Base-by-base conservation (phyloP, 257 asterid genomes). In the Penstemon davidsonii region DNA sequence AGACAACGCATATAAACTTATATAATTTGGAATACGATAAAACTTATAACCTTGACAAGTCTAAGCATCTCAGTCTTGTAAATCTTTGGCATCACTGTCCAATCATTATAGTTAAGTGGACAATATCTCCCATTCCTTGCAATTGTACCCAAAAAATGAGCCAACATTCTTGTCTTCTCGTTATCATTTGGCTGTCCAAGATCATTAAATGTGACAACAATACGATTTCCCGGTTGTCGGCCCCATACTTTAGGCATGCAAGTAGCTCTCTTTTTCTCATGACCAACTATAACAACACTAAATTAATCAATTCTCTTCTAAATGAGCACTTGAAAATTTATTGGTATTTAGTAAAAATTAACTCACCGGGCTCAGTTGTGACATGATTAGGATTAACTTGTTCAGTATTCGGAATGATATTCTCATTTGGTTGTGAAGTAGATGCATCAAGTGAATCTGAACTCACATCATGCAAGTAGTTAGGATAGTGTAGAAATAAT, bases 141-240 rank as follows among this genome's bases (percentile, higher is more conserved):
- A 8, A 55, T 11, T 10, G 61, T 55, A 25, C 61, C 61, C 0
- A 36, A 15, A 55, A 25, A 55, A 38, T 19, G 61, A 8, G 61
- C 12, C 8, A 55, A 4, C 1, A 2, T 55, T 0, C 13, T 6
- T 19, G 15, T 25, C 3, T 55, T 55, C 3, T 8, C 11, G 8
- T 55, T 6, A 55, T 55, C 61, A 38, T 55, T 55, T 7, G 61
- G 61, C 7, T 55, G 42, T 33, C 61, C 61, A 33, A 55, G 61
- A 18, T 55, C 61, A 55, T 55, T 55, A 25, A 55, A 55, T 33
- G 43, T 19, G 4, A 55, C 15, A 1, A 5, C n/a, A 8, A 33
- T 5, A 55, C 38, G 61, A 10, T 55, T 15, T 6, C 10, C 5
- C 10, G n/a, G 13, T 38, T 25, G 42, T 8, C 33, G 61, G 6